Base-by-base conservation (phyloP, 1,284 basidiomycete species). In the Clitocybe nebularis region DNA sequence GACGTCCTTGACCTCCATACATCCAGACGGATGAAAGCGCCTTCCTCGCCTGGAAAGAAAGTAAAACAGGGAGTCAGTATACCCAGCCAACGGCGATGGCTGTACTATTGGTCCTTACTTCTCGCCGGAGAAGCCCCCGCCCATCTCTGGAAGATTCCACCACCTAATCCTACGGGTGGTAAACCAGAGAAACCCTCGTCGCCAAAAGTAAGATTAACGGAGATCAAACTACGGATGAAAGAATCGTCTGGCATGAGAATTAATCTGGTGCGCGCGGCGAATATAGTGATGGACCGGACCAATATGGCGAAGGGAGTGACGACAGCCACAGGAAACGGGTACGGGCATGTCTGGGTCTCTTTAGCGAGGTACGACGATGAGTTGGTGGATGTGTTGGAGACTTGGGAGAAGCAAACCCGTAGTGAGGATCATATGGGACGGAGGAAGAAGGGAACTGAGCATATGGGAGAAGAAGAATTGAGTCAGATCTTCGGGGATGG, bases 361-460 rank as follows among this genome's bases (percentile, higher is more conserved):
- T 64, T 91, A n/a, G 82, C 85, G 11, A 68, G 86, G 44, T 91
- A 91, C 53, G 78, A 83, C 47, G 87, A 90, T 47, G 67, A 62
- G 1, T 69, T 89, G 16, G 75, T 89, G 2, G 69, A 75, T 3
- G 62, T 70, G 24, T 66, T 90, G 8, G 79, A 83, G 53, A 57
- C 56, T 21, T 81, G 79, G 76, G 83, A 86, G 60, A 58, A 59
- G 43, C 62, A 66, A 41, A 80, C 79, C 5, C 67, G 77, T 9
- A 60, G 63, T 43, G 60, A 67, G 52, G 47, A 13, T 20, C 56
- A 60, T 48, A 67, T 71, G 58, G 75, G 68, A 28, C 53, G 53
- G 33, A 51, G 67, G 45, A 61, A 53, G 33, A 47, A 50, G 19
- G 68, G 67, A 0, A 61, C 66, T 1, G 74, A 67, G 19, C 51